Conservation (phyloP, 2,329 filamentous ascomycete genomes). For the Talaromyces sp. region DNA sequence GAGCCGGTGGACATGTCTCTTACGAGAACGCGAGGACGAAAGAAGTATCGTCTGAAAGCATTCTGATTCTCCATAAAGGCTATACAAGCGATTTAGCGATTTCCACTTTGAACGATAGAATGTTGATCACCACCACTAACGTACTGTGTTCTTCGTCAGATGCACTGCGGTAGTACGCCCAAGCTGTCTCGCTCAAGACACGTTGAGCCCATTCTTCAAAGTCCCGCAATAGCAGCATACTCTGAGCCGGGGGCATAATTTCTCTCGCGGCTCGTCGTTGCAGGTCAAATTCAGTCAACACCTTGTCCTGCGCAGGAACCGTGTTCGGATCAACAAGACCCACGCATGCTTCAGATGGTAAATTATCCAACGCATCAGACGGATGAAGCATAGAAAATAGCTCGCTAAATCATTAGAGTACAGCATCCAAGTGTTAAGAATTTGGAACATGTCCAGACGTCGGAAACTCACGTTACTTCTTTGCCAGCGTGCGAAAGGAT, state of each 20-base stretch:
- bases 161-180: neutral
- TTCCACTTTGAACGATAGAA: too few relatives aligned
- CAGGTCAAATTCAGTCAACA: neutral
- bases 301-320: neutral
- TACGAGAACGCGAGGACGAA: neutral
- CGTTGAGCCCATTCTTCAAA: neutral
- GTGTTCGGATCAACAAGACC: neutral
- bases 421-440: neutral
- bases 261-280: neutral
- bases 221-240: neutral
- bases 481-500: neutral
- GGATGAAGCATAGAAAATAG: neutral
- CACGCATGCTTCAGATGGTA: neutral
- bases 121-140: neutral
- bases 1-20: neutral
- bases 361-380: neutral
- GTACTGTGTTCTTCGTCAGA: neutral
- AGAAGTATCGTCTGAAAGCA: neutral
- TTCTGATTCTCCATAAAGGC: neutral
- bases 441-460: neutral
- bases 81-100: neutral
- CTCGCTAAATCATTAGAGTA: neutral
- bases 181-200: neutral
- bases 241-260: neutral
- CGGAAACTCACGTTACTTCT: neutral